Evolutionary conservation across 352 stramenopile species (phyloP).

Genomic region (Phytophthora pluvialis): DNA sequence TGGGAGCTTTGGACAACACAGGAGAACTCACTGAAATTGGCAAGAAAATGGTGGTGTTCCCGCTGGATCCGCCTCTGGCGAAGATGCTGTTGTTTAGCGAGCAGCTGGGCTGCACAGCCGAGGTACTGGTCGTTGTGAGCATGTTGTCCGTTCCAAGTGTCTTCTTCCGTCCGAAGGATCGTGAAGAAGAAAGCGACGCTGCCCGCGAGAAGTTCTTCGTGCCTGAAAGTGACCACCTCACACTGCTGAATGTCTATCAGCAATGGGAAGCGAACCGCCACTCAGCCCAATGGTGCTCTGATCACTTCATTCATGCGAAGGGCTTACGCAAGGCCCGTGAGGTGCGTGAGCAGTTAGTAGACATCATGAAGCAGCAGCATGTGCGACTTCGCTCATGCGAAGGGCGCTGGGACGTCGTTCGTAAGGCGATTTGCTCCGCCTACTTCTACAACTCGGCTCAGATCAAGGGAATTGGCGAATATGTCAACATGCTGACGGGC

Average conservation of each 20-base stretch:
- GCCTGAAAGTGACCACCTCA: constrained; percentile 97
- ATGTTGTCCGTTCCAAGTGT: constrained; percentile 98
- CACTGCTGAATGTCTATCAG: constrained; percentile 96
- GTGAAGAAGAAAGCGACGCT: constrained; percentile 97
- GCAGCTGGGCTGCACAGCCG: constrained; percentile 92
- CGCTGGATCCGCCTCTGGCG: constrained; percentile 94
- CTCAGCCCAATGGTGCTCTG: constrained; percentile 93
- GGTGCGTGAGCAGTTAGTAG: constrained; percentile 95
- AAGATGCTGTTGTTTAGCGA: constrained; percentile 98
- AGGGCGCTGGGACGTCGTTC: constrained; percentile 96
- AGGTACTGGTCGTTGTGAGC: constrained; percentile 97
- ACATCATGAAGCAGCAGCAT: constrained; percentile 98
- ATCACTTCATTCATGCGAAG: constrained; percentile 98
- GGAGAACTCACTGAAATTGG: constrained; percentile 96
- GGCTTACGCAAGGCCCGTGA: constrained; percentile 91
- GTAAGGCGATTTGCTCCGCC: constrained; percentile 98
- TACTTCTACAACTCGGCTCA: constrained; percentile 99
- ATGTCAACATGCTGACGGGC: constrained; percentile 99
- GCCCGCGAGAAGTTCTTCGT: constrained; percentile 99
- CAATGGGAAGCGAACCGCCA: constrained; percentile 96
- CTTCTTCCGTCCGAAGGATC: constrained; percentile 97
- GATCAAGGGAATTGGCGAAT: constrained; percentile 99
- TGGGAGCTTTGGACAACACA: constrained; percentile 98
- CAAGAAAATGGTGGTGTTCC: constrained; percentile 98
- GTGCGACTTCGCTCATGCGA: constrained; percentile 91